Percentiles rank a stretch among this genome's conserved stretches.
Evolutionary conservation across 768 basidiomycete species (phyloP).

Genomic region (Suillus luteus): DNA sequence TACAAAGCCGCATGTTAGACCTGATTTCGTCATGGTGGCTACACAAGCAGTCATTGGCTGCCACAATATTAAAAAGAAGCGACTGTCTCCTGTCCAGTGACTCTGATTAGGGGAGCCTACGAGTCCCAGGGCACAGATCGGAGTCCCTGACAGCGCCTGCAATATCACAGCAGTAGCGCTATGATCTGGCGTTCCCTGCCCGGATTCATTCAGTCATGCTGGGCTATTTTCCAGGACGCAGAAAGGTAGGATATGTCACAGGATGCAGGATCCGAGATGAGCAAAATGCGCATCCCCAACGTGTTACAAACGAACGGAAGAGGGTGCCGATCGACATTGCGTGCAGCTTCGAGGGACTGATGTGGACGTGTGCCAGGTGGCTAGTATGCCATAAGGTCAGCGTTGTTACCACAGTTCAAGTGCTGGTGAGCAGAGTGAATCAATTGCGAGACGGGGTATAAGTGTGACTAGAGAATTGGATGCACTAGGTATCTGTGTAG

Average conservation of each 20-base stretch:
- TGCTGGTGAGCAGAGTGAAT: not conserved
- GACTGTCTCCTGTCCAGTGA: not conserved
- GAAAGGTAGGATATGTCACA: not conserved
- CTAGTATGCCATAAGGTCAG: too few species aligned
- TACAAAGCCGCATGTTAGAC: not conserved
- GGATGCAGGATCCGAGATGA: not conserved
- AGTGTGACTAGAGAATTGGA: not conserved
- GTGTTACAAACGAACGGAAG: not conserved
- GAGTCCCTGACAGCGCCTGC: not conserved
- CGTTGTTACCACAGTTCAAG: not conserved
- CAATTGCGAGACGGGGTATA: not conserved
- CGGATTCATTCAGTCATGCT: not conserved
- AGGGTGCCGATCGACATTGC: not conserved
- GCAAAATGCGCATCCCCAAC: not conserved
- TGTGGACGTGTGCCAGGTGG: not conserved
- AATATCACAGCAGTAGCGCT: not conserved
- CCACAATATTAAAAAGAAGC: not conserved
- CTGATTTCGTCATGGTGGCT: not conserved
- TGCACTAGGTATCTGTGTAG: not conserved
- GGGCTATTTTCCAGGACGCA: not conserved
- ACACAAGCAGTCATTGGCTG: not conserved
- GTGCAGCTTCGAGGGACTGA: not conserved
- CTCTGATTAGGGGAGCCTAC: not conserved
- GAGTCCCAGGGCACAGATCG: not conserved
- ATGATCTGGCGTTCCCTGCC: not conserved